Conservation (phyloP, 192 early-diverging fungal genomes). For the Umbelopsis vinacea region DNA sequence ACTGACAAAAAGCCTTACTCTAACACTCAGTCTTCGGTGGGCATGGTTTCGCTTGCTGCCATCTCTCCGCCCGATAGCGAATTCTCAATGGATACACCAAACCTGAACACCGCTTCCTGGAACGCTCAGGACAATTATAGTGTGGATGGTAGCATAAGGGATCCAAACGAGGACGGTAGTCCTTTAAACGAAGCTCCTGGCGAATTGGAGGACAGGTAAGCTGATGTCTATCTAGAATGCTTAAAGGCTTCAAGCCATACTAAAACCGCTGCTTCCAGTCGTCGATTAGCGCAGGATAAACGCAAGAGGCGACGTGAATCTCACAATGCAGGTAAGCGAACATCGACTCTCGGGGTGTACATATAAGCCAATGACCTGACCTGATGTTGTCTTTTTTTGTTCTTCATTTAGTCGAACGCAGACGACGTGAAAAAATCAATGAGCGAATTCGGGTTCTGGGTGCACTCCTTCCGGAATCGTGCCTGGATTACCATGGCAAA, state of each 20-base stretch:
- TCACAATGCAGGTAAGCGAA: conserved; percentile 79
- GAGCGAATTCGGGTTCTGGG: conserved; percentile 92
- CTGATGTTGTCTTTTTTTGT: not conserved
- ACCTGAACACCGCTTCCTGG: not conserved
- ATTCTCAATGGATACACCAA: conserved; percentile 2
- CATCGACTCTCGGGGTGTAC: not conserved
- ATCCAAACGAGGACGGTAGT: not conserved
- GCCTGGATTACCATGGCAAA: conserved; percentile 79
- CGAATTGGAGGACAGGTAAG: conserved; percentile 9
- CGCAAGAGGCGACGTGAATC: conserved; percentile 90
- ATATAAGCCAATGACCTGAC: not conserved
- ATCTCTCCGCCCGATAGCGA: conserved; percentile 15
- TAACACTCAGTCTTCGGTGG: not conserved
- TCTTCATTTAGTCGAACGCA: conserved; percentile 74
- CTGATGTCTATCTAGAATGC: not conserved
- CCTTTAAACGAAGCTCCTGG: not conserved
- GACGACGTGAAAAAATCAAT: conserved; percentile 97
- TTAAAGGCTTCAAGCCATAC: not conserved
- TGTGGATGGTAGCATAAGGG: not conserved
- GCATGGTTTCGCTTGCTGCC: conserved; percentile 1
- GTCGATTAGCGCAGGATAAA: conserved; percentile 67
- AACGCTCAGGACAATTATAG: not conserved
- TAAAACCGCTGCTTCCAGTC: conserved; percentile 4
- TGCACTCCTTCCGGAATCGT: conserved; percentile 80
- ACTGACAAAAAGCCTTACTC: conserved; percentile 2